Conservation (phyloP, 2,329 filamentous ascomycete genomes). For the Colletotrichum lupini region DNA sequence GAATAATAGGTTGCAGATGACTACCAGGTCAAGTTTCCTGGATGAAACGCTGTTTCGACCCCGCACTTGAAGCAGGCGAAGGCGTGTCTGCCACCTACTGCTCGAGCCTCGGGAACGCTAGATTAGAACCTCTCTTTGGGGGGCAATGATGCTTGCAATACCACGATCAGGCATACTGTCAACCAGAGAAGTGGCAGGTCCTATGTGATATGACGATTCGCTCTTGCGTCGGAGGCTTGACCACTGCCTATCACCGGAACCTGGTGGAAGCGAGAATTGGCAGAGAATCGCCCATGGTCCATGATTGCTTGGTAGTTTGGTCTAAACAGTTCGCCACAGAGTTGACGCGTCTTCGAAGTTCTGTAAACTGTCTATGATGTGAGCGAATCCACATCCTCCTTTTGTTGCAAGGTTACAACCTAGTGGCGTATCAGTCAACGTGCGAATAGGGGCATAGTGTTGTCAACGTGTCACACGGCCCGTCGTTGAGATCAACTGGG, state of each 20-base stretch:
- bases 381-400: not conserved
- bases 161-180: not conserved
- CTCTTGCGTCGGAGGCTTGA: not conserved
- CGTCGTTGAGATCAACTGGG: not conserved
- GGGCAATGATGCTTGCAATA: not conserved
- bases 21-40: not conserved
- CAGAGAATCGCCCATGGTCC: not conserved
- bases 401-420: no score
- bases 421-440: no score
- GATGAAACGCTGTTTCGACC: slow-evolving; percentile 30
- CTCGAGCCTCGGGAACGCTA: not conserved
- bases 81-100: not conserved
- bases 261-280: not conserved
- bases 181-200: not conserved
- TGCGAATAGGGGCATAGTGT: not conserved
- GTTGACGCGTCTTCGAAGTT: not conserved
- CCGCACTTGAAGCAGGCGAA: slow-evolving; percentile 24
- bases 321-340: not conserved
- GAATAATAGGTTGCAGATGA: not conserved
- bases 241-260: not conserved
- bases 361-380: not conserved
- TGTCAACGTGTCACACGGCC: not conserved
- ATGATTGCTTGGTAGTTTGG: not conserved
- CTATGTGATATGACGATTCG: not conserved
- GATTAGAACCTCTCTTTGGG: not conserved